Evolutionary conservation across 768 basidiomycete species (phyloP), one percentile per base, ranked within the genome.

Genomic region (Lactarius vividus): DNA sequence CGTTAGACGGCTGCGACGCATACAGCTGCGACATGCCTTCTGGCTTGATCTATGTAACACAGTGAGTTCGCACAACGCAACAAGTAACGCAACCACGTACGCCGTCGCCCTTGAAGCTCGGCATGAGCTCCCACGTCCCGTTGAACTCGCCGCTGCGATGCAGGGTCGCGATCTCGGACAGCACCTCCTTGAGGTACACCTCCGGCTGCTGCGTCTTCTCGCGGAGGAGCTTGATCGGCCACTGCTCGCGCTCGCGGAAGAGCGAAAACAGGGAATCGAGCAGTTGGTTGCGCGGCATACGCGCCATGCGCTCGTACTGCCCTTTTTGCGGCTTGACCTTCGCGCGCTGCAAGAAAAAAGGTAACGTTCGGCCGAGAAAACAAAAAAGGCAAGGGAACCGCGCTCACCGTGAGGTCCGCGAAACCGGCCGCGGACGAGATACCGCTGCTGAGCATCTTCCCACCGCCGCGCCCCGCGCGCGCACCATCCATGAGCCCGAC

Each of bases 161-260:
- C 56, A 94, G 79, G 61, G 80, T 83, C 4, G 88, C 94, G 58
- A 95, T 87, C 69, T 92, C 89, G 33, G 78, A 79, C 35, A 96
- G 78, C 3, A 90, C 86, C 70, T 95, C 92, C 73, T 93, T 93
- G 68, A 96, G 84, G 73, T 92, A 95, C 13, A 81, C 85, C 75
- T 93, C 91, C 1, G 93, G 92, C 74, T 96, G 93, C 74, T 92
- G 88, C 0, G 91, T 91, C 68, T 84, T 85, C 72, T 92, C 89
- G 52, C 91, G 85, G 61, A 94, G 78, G 2, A 84, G 78, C 69
- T 88, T 88, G 74, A 94, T 87, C 64, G 85, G 80, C 94, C 94
- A 98, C 59, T 86, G 87, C n/a, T 88, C 84, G 53, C 83, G 83
- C 66, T 93, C 87, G 65, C 85, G 83, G 80, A 96, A 98, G 7